Evolutionary conservation across 495 filamentous ascomycete species (phyloP).

Genomic region (Xylaria sp.): DNA sequence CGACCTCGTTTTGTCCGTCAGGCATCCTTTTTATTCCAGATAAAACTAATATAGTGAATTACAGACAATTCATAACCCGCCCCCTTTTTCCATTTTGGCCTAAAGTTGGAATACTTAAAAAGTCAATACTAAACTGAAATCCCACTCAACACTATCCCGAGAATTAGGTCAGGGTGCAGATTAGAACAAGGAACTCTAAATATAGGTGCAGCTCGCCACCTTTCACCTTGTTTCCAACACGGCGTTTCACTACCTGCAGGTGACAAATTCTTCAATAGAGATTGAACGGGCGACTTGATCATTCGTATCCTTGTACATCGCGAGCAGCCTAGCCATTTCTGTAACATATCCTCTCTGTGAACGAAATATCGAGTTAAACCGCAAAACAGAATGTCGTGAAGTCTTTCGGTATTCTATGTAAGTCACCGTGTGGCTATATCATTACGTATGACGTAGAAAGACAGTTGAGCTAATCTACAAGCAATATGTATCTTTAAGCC

Average conservation of each 20-base stretch:
- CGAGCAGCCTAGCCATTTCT: background rate
- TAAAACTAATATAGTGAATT: background rate
- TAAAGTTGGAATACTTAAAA: background rate
- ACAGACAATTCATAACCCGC: too few species aligned
- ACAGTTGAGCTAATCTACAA: background rate
- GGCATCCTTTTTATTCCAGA: too few species aligned
- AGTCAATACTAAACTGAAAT: background rate
- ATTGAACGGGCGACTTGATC: background rate
- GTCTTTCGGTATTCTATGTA: too few species aligned
- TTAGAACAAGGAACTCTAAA: background rate
- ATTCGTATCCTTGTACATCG: background rate
- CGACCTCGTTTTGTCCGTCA: too few species aligned
- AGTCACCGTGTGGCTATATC: too few species aligned
- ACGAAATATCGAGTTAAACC: background rate
- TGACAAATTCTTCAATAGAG: background rate
- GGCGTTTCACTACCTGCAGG: background rate
- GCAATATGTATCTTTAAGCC: background rate
- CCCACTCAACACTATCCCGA: background rate
- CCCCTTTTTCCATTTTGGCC: too few species aligned
- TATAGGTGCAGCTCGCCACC: background rate
- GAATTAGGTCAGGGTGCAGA: background rate
- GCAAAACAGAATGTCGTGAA: too few species aligned
- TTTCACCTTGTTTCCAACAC: background rate
- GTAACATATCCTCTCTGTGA: background rate
- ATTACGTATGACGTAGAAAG: too few species aligned